These are phyloP conservation scores for Pseudocercospora vitis DNA, from an alignment of 2,329 filamentous ascomycete species.

Conservation along the genomic window DNA sequence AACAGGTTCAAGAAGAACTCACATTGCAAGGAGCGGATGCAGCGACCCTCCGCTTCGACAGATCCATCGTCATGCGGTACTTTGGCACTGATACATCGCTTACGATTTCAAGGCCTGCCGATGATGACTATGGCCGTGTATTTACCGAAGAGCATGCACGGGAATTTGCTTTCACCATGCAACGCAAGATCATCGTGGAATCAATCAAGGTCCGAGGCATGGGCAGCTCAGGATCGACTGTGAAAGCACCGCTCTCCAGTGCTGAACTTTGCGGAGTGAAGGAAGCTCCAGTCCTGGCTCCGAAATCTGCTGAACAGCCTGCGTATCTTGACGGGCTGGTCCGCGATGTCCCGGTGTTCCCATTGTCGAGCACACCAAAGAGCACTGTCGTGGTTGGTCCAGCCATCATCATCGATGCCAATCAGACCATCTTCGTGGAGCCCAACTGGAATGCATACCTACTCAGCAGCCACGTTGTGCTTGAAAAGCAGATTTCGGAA, in stretches of 20 bases:
- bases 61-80: slow-evolving; percentile 52
- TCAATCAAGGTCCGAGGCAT: slow-evolving; percentile 36
- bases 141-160: slow-evolving; percentile 43
- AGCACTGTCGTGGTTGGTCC: slow-evolving; percentile 33
- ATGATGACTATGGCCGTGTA: slow-evolving; percentile 41
- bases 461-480: slow-evolving; percentile 41
- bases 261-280: slow-evolving; percentile 35
- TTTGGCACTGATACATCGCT: slow-evolving; percentile 53
- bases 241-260: slow-evolving; percentile 8
- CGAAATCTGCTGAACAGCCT: slow-evolving; percentile 20
- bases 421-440: slow-evolving; percentile 49
- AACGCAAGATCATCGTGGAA: slow-evolving; percentile 44
- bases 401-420: slow-evolving; percentile 42
- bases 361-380: slow-evolving; percentile 25
- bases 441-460: slow-evolving; percentile 41
- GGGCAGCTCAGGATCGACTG: slow-evolving; percentile 37
- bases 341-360: slow-evolving; percentile 28
- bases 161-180: slow-evolving; percentile 46
- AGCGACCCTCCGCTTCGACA: slow-evolving; percentile 43
- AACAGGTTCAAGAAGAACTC: slow-evolving; percentile 42
- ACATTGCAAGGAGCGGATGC: slow-evolving; percentile 46
- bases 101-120: slow-evolving; percentile 46
- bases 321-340: slow-evolving; percentile 10
- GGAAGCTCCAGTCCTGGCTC: slow-evolving; percentile 29
- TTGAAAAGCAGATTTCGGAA: slow-evolving; percentile 34